Evolutionary conservation across 192 early-diverging fungal genomes (phyloP), one percentile per base, ranked within the genome.

Genomic region (Fimicolochytrium jonesii): DNA sequence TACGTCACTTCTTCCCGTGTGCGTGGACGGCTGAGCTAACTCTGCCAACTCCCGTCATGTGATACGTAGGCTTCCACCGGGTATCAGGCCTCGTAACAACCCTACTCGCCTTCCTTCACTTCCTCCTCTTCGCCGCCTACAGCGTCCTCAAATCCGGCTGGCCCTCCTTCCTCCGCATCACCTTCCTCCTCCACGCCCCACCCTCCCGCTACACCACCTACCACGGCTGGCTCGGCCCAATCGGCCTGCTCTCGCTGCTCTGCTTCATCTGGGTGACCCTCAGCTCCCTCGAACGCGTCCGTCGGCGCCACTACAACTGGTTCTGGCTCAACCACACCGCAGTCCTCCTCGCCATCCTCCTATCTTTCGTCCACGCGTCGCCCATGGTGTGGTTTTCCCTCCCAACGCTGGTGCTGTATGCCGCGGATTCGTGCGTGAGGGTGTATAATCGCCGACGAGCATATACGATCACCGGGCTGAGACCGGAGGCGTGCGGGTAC

Each of bases 301-400:
- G 64, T 1, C 64, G 64, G 25, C 18, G 42, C 43, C 18, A 18
- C 11, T 66, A 33, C 54, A 32, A 31, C 31, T 66, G 52, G 52
- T 66, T 66, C 54, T 47, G 28, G 34, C 22, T 66, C 37, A 57
- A 56, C 25, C 64, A 66, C 42, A 58, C 58, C 32, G 52, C 54
- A 10, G 52, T 66, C 22, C 23, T 66, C 10, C 25, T n/a, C 2
- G 64, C 64, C 29, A 66, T 66, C 34, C n/a, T 66, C 1, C 17
- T 32, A 5, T 17, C 64, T 17, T 32, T 66, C 26, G 39, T 66
- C 20, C 64, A 66, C 22, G 64, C 64, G 9, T 66, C 64, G 2
- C 64, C 64, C 23, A 54, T 66, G 32, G 11, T 66, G 13, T 54
- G 42, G 22, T 66, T 30, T 35, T 39, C 18, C 31, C 31, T 66